Evolutionary conservation across 257 asterid genomes (phyloP), one percentile per base, ranked within the genome.

Genomic region (Penstemon newberryi): DNA sequence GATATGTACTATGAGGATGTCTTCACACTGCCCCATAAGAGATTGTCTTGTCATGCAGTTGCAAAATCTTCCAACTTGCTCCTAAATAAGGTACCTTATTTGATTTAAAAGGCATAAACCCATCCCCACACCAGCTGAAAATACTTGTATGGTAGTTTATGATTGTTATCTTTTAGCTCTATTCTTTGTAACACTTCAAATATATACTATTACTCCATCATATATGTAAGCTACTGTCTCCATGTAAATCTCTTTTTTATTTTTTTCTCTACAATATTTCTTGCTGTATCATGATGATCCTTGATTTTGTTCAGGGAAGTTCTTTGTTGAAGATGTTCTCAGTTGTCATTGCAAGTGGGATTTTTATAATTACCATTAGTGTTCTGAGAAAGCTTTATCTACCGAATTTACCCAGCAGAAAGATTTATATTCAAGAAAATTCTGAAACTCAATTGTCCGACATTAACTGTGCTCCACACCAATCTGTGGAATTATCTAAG

Each of bases 1-100:
- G 97, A 92, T 78, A 85, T 90, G 88, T 92, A 82, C 80, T 92
- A 81, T 70, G 97, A 92, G 81, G 98, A 92, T 82, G 79, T 77
- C 53, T 92, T 80, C 82, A 86, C 98, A 56, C 78, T 92, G 76
- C 97, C 96, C 37, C 63, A 62, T 66, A 86, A 88, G 73, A 84
- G 79, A 65, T 71, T 92, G 56, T 75, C 84, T 65, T 85, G 83
- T 53, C 73, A 75, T 77, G 80, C 87, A 38, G 84, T 73, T 73
- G 81, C 83, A 74, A 86, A 76, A 73, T 71, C 87, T 25, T 77
- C 94, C 79, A 72, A 72, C 66, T 47, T 75, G 66, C 63, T 75
- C 38, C 67, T 65, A 60, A 73, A 56, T 66, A 86, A 90, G 97
- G 98, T 88, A 79, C 56, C 25, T 12, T 46, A 4, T 56, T 66